phyloP scores from a whole-genome alignment of 495 filamentous ascomycete species.

The Neurospora tetrasperma region DNA sequence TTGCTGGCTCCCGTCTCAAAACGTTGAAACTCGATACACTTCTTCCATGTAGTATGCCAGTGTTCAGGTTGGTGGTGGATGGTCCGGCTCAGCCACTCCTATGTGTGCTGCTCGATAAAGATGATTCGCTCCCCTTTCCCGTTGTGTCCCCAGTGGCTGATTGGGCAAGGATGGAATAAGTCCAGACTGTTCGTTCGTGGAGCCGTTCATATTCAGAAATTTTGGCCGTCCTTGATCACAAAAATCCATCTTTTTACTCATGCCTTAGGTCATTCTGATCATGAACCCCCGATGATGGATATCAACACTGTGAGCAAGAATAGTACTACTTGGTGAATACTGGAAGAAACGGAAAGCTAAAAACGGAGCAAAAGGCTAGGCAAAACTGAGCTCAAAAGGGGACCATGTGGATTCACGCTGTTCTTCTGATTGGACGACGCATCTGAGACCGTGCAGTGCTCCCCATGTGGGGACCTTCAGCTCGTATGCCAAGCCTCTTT shows the following conservation, averaged over 20 bases:
- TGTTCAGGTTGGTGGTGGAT: neutral
- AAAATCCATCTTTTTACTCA: too few species aligned
- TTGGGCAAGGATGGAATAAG: neutral
- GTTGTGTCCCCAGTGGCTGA: neutral
- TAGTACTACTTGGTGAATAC: neutral
- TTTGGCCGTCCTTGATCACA: too few species aligned
- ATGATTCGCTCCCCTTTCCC: neutral
- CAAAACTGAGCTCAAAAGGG: neutral
- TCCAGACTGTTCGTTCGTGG: neutral
- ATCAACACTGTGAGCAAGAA: too few species aligned
- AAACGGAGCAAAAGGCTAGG: neutral
- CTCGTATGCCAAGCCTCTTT: neutral
- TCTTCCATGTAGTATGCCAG: neutral
- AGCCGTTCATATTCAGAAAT: neutral
- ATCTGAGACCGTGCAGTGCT: neutral
- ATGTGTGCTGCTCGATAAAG: neutral
- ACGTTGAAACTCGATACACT: neutral
- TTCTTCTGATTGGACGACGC: neutral
- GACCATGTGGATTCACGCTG: neutral
- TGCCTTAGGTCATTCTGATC: neutral
- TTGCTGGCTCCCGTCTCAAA: neutral
- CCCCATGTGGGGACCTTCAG: neutral
- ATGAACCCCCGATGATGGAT: neutral
- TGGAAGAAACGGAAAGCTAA: neutral
- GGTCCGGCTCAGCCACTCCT: neutral